Evolutionary conservation across 2,329 filamentous ascomycete species (phyloP).

Genomic region (Colletotrichum spinosum): DNA sequence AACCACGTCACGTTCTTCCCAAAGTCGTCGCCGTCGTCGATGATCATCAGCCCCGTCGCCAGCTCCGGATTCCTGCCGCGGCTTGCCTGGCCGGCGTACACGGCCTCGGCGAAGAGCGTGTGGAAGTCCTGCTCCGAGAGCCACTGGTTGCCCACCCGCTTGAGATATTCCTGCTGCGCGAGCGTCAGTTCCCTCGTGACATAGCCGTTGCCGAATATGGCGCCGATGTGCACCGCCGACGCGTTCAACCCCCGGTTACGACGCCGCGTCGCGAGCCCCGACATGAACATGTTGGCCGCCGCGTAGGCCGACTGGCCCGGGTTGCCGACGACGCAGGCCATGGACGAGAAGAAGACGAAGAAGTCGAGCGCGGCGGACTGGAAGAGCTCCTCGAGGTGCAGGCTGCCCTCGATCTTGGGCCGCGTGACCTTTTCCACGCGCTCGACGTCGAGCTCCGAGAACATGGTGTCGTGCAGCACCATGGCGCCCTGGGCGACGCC

Average conservation of each 20-base stretch:
- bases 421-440: constrained; percentile 41
- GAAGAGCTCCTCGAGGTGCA: constrained; percentile 45
- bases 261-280: constrained; percentile 48
- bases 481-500: constrained; percentile 55
- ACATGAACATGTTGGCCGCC: constrained; percentile 54
- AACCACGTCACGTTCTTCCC: constrained; percentile 3
- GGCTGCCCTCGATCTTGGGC: constrained; percentile 49
- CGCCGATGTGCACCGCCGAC: constrained; percentile 51
- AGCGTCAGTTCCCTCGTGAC: constrained; percentile 41
- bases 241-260: constrained; percentile 50
- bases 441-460: constrained; percentile 43
- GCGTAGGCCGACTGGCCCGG: constrained; percentile 57
- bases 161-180: not conserved
- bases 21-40: not conserved
- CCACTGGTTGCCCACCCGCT: constrained; percentile 21
- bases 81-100: constrained; percentile 46
- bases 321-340: constrained; percentile 44
- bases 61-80: not conserved
- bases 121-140: constrained; percentile 49
- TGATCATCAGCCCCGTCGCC: not conserved
- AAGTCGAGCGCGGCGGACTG: constrained; percentile 44
- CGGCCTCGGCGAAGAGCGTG: constrained; percentile 54
- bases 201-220: constrained; percentile 55
- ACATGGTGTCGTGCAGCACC: constrained; percentile 44
- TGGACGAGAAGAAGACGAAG: constrained; percentile 50